A percentile compares a stretch with the other conserved stretches of the same genome.
Evolutionary conservation across 257 asterid species (phyloP).

Genomic region (Solanum okadae): DNA sequence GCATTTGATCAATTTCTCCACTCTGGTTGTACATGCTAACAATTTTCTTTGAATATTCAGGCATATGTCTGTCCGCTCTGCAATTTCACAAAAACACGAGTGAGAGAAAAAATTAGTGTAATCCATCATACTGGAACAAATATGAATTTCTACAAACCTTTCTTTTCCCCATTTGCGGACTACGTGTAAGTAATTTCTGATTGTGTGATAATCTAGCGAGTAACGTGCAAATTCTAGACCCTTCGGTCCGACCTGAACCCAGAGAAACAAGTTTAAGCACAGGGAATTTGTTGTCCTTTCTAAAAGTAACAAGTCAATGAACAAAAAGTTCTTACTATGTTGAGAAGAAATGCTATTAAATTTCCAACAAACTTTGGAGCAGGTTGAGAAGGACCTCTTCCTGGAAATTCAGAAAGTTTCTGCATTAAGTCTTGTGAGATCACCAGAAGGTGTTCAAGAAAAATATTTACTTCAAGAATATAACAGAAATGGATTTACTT

Average conservation of each 20-base stretch:
- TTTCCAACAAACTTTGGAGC: conserved; percentile 81
- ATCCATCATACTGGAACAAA: neutral
- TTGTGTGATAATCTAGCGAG: conserved; percentile 91
- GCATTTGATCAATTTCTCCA: conserved; percentile 86
- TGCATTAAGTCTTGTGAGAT: neutral
- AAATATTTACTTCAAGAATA: neutral
- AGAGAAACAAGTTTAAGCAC: conserved; percentile 6
- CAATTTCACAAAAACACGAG: conserved; percentile 1
- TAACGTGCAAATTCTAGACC: conserved; percentile 96
- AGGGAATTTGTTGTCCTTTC: neutral
- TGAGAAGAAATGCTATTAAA: conserved; percentile 68
- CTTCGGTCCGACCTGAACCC: conserved; percentile 77
- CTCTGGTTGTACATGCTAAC: conserved; percentile 78
- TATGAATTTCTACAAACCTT: conserved; percentile 32
- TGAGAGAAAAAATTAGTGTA: neutral
- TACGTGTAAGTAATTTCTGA: conserved; percentile 78
- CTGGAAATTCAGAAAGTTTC: conserved; percentile 21
- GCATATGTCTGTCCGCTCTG: conserved; percentile 94
- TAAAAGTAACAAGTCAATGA: neutral
- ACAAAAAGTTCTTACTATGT: conserved; percentile 45
- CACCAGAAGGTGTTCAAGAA: neutral
- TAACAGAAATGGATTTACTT: neutral
- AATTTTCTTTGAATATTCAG: conserved; percentile 74
- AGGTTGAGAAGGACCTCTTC: conserved; percentile 85
- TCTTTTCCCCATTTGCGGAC: conserved; percentile 84